Evolutionary conservation across 2,329 filamentous ascomycete genomes (phyloP), one percentile per base, ranked within the genome.

Genomic region (Pseudogymnoascus destructans): DNA sequence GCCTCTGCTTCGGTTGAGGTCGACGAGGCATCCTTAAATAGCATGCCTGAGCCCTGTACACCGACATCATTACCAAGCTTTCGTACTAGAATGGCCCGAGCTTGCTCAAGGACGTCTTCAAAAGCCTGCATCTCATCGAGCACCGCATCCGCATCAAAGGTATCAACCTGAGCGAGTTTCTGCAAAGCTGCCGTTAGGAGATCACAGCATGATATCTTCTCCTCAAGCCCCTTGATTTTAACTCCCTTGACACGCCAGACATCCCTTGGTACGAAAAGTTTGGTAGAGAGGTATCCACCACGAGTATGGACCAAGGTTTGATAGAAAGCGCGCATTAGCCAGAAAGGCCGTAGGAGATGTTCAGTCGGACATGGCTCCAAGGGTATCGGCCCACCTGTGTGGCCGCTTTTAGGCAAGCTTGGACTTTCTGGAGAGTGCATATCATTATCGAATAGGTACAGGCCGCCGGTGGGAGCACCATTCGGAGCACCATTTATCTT

Each of bases 61-160:
- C 93, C 93, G 9, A 98, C 93, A 63, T 98, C 93, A 66, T 79
- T 89, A n/a, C 93, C 92, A 3, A 98, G 79, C 67, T 90, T 95
- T 69, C 95, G 92, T 4, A 81, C 75, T 40, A 97, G 75, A 3
- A 79, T 77, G 0, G 77, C 73, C 70, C 96, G 91, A 0, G 91
- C 87, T 69, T 92, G 87, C 67, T 97, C 92, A 27, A 98, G 77
- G 27, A 96, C 80, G 35, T 78, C 77, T 70, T 98, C 93, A 3
- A 98, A 77, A 1, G 83, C 79, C 69, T 97, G 90, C 85, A 98
- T 93, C 70, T 98, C 93, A 65, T 95, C 90, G 13, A 95, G 77
- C 17, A 97, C 84, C 0, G 90, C 89, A 68, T 96, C 92, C 0
- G 92, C 91, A 69, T 98, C 92, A 62, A 83, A 86, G 0, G 86